Evolutionary conservation across 345 rosid species (phyloP), one percentile per base, ranked within the genome.

Genomic region (Erysimum cheiranthoides): DNA sequence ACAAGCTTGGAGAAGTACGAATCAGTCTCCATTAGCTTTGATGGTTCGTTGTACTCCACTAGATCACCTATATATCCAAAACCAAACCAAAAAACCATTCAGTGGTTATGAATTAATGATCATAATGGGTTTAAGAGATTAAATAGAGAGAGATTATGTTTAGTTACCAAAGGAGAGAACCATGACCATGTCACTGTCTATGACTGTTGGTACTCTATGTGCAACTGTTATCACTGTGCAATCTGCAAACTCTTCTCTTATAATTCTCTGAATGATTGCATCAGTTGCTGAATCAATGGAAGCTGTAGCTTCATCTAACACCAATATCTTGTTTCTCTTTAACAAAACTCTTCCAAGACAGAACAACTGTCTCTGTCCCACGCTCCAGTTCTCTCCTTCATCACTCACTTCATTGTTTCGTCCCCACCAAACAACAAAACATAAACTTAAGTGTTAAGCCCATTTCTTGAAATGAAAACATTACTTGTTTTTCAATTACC

Each of bases 361-460:
- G 70, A 92, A 86, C 47, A 89, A 77, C 50, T 92, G 97, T 42
- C 92, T 78, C 68, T 88, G 92, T 61, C 97, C 96, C 17, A 69
- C 86, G 43, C 97, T 90, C 97, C 93, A 92, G 52, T 92, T 92
- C 65, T 88, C 93, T n/a, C 92, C 97, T 67, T 90, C 93, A 53
- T 85, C 89, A 66, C 89, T 84, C 50, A 90, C 97, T 89, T 82
- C 49, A 21, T 13, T 31, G 14, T 6, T 31, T 47, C 36, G 10
- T 40, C 40, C 40, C 8, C 35, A 16, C 36, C 57, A 61, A 61
- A 56, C 53, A 62, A 42, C 2, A 27, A 35, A 59, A 6, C 18
- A 65, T 27, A 10, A 52, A 70, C 63, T 34, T 53, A 69, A 57
- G 34, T 50, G 47, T 18, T 14, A 47, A 14, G 11, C 10, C 2